These are phyloP conservation scores for Trichocomaceae sp. DNA, from an alignment of 2,329 filamentous ascomycete species.

Conservation along the genomic window DNA sequence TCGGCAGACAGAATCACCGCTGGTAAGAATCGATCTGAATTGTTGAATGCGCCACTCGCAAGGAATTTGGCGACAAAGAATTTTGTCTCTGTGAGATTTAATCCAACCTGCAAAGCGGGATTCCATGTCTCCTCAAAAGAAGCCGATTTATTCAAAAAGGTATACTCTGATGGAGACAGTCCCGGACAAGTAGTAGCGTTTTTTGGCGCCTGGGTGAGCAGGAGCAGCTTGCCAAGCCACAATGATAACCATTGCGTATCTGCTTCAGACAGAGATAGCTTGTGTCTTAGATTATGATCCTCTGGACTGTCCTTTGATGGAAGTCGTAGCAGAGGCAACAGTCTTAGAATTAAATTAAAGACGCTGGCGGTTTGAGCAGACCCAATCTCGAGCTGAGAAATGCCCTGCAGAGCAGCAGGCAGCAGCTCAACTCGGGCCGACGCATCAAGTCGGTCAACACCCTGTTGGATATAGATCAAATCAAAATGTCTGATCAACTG, in stretches of 20 bases:
- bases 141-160: slow-evolving; percentile 60
- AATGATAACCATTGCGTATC: slow-evolving; percentile 69
- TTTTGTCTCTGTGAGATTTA: slow-evolving; percentile 65
- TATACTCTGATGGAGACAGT: slow-evolving; percentile 58
- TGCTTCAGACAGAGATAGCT: slow-evolving; percentile 60
- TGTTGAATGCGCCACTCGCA: slow-evolving; percentile 76
- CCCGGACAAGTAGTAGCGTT: slow-evolving; percentile 49
- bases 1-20: slow-evolving; percentile 78
- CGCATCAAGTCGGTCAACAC: slow-evolving; percentile 55
- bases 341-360: slow-evolving; percentile 74
- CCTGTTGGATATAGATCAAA: slow-evolving; percentile 81
- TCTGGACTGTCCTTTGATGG: slow-evolving; percentile 73
- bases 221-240: slow-evolving; percentile 70
- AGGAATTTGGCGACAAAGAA: slow-evolving; percentile 64
- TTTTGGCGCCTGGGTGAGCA: slow-evolving; percentile 52
- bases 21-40: slow-evolving; percentile 75
- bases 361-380: slow-evolving; percentile 56
- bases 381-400: slow-evolving; percentile 54
- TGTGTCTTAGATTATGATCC: slow-evolving; percentile 60
- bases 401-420: slow-evolving; percentile 61
- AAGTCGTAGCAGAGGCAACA: slow-evolving; percentile 60
- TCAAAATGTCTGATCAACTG: slow-evolving; percentile 81
- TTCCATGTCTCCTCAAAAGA: slow-evolving; percentile 52
- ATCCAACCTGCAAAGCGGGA: slow-evolving; percentile 50
- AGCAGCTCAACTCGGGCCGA: slow-evolving; percentile 64